Evolutionary conservation across 345 rosid species (phyloP).

Genomic region (Physaria fendleri): DNA sequence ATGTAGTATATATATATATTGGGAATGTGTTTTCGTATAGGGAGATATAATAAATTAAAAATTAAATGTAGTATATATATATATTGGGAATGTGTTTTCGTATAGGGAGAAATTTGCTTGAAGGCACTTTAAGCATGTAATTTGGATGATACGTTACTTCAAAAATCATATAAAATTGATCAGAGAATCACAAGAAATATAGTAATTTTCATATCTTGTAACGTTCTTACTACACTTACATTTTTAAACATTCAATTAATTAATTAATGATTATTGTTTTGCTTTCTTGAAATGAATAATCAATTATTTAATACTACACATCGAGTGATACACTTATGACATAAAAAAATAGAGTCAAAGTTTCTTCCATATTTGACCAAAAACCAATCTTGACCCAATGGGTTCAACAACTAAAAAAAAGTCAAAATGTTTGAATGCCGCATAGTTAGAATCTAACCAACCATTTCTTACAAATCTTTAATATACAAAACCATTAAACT

Average conservation of each 20-base stretch:
- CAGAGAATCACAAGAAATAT: no score
- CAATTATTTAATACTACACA: no score
- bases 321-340: no score
- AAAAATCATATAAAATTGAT: background rate
- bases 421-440: no score
- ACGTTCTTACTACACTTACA: no score
- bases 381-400: constrained; percentile 16
- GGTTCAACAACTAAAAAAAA: no score
- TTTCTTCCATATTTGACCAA: constrained; percentile 27
- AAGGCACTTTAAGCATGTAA: constrained; percentile 10
- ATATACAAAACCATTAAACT: no score
- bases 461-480: no score
- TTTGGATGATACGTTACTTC: constrained; percentile 14
- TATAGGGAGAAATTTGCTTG: background rate
- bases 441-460: no score
- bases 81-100: constrained; percentile 19
- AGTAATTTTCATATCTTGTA: no score
- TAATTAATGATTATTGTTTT: background rate
- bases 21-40: constrained; percentile 5
- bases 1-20: background rate
- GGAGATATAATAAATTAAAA: background rate
- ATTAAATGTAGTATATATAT: background rate
- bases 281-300: no score
- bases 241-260: background rate
- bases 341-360: constrained; percentile 6